Evolutionary conservation across 345 rosid species (phyloP).

Genomic region (Eucalyptus polyanthemos): DNA sequence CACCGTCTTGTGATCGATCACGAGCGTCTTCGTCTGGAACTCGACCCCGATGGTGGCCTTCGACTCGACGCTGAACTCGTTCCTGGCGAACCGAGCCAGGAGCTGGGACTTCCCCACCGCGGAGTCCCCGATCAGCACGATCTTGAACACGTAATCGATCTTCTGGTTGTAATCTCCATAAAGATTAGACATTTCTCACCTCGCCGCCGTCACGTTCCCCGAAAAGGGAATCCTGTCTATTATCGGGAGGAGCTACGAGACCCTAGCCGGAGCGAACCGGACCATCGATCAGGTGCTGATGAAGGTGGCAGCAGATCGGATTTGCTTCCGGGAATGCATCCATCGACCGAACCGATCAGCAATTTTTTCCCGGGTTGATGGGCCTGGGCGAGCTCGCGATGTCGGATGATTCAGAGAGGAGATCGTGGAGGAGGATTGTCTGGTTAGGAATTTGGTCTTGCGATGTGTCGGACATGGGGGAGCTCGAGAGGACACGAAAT

Average conservation of each 20-base stretch:
- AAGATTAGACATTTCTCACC: conserved; percentile 39
- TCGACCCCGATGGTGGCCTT: conserved; percentile 90
- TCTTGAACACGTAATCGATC: conserved; percentile 80
- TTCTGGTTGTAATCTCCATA: conserved; percentile 69
- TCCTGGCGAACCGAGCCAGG: conserved; percentile 65
- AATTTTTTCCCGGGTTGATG: background rate
- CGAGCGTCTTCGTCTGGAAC: conserved; percentile 76
- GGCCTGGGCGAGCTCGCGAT: background rate
- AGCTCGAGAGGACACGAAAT: background rate
- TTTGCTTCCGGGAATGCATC: background rate
- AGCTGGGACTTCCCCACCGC: conserved; percentile 83
- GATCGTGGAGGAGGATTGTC: background rate
- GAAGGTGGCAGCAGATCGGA: background rate
- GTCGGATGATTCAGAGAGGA: background rate
- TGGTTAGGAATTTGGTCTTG: background rate
- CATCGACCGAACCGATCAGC: background rate
- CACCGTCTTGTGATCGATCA: conserved; percentile 62
- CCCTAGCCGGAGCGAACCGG: background rate
- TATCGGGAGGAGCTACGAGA: background rate
- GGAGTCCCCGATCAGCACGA: conserved; percentile 77
- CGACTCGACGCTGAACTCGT: conserved; percentile 73
- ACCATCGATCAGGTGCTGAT: background rate
- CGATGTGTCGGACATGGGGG: background rate
- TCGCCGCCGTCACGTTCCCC: background rate
- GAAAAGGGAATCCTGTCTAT: background rate